Conservation (phyloP, 139 green algal species). For the Coccomyxa sp. region DNA sequence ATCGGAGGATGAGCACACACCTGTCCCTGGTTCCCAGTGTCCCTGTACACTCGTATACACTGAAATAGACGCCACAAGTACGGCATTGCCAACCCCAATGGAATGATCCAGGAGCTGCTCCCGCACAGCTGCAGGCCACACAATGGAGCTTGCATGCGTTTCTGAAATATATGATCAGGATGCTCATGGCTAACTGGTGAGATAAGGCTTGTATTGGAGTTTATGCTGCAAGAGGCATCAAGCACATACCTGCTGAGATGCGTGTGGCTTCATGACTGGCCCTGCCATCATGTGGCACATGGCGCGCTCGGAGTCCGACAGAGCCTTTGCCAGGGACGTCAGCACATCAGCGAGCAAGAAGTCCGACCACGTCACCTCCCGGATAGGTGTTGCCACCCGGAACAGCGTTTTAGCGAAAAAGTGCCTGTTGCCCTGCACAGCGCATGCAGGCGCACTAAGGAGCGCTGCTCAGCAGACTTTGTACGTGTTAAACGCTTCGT, state of each 20-base stretch:
- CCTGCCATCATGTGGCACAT: slow-evolving; percentile 51
- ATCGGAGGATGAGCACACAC: not conserved
- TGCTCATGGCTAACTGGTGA: too few relatives aligned
- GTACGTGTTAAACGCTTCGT: not conserved
- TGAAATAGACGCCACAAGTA: slow-evolving; percentile 86
- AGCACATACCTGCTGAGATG: slow-evolving; percentile 16
- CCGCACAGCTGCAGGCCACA: slow-evolving; percentile 24
- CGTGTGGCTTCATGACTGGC: slow-evolving; percentile 38
- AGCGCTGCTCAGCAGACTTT: not conserved
- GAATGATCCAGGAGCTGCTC: slow-evolving; percentile 46
- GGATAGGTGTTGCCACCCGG: slow-evolving; percentile 58
- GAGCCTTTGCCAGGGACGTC: slow-evolving; percentile 82
- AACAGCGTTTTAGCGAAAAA: slow-evolving; percentile 61
- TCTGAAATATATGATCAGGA: not conserved
- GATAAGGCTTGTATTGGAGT: too few relatives aligned
- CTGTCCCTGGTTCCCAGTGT: slow-evolving; percentile 56
- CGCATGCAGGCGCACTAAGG: not conserved
- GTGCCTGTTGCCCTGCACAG: slow-evolving; percentile 30
- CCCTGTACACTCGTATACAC: slow-evolving; percentile 77
- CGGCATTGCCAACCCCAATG: slow-evolving; percentile 67
- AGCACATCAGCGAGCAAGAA: slow-evolving; percentile 95
- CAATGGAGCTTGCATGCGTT: not conserved
- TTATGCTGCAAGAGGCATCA: too few relatives aligned
- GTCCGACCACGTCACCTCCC: slow-evolving; percentile 83
- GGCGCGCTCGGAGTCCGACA: slow-evolving; percentile 69